phyloP scores from a whole-genome alignment of 192 early-diverging fungal genomes.

The Backusella westeae region DNA sequence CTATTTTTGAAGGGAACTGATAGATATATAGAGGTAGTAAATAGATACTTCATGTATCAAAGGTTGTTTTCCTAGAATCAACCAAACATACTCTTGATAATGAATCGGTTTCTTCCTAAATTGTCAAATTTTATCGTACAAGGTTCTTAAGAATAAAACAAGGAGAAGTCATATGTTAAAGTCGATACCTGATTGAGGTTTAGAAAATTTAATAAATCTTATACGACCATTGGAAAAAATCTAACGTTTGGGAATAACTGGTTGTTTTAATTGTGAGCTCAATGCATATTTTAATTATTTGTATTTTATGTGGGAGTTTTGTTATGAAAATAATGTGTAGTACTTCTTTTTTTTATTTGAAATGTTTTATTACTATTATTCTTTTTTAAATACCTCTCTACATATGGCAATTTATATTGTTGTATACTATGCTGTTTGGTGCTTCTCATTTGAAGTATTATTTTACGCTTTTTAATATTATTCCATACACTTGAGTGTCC shows the following conservation, averaged over 20 bases:
- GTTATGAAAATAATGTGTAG: not conserved
- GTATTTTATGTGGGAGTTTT: not conserved
- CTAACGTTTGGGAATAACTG: not conserved
- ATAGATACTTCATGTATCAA: not conserved
- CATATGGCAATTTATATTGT: not conserved
- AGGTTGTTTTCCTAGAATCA: not conserved
- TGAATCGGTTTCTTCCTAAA: not conserved
- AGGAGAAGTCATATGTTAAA: not conserved
- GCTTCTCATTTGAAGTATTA: not conserved
- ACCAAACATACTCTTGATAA: not conserved
- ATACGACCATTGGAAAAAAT: not conserved
- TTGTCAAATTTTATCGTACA: not conserved
- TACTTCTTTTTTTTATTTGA: not conserved
- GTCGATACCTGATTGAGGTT: not conserved
- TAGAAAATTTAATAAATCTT: not conserved
- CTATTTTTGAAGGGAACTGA: not conserved
- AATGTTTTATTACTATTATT: not conserved
- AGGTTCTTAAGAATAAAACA: not conserved
- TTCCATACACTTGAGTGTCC: not conserved
- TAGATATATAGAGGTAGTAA: not conserved
- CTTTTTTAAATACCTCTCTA: not conserved
- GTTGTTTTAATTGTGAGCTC: not conserved
- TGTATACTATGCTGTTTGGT: not conserved
- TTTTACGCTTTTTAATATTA: not conserved
- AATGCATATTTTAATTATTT: not conserved